These are phyloP conservation scores for Colletotrichum sp. DNA, from an alignment of 2,329 filamentous ascomycete species.

Conservation along the genomic window DNA sequence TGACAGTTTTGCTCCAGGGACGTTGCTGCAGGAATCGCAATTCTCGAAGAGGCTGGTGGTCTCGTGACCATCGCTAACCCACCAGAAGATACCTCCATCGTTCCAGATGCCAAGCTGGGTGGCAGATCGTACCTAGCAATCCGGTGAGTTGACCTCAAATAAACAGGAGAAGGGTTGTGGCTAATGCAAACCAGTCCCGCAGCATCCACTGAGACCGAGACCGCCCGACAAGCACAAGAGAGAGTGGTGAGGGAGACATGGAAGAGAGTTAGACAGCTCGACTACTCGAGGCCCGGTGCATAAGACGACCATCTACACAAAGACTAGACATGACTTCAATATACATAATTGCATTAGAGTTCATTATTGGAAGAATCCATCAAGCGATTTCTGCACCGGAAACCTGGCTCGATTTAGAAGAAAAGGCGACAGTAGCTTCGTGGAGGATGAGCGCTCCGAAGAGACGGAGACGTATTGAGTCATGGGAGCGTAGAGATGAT, in stretches of 20 bases:
- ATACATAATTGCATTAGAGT: not conserved
- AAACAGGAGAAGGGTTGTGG: not conserved
- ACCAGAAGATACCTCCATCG: conserved; percentile 60
- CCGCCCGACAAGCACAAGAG: conserved; percentile 71
- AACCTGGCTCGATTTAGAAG: not conserved
- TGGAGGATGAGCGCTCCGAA: not conserved
- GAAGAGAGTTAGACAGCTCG: conserved; percentile 68
- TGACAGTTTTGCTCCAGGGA: conserved; percentile 54
- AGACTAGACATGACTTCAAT: not conserved
- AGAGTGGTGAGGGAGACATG: conserved; percentile 75
- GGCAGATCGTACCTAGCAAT: conserved; percentile 76
- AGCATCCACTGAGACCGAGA: conserved; percentile 64
- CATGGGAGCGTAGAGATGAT: not conserved
- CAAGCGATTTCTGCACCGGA: not conserved
- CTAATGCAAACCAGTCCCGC: conserved; percentile 57
- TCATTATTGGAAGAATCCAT: not conserved
- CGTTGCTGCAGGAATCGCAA: conserved; percentile 76
- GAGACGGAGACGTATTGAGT: not conserved
- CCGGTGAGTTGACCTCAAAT: conserved; percentile 43
- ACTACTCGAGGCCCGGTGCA: conserved; percentile 70
- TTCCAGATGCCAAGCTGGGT: conserved; percentile 67
- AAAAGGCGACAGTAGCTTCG: not conserved
- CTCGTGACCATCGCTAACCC: conserved; percentile 77
- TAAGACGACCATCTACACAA: conserved; percentile 26
- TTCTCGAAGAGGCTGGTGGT: conserved; percentile 76